These are phyloP conservation scores for Aspergillus hancockii DNA, from an alignment of 495 filamentous ascomycete genomes.

Conservation along the genomic window DNA sequence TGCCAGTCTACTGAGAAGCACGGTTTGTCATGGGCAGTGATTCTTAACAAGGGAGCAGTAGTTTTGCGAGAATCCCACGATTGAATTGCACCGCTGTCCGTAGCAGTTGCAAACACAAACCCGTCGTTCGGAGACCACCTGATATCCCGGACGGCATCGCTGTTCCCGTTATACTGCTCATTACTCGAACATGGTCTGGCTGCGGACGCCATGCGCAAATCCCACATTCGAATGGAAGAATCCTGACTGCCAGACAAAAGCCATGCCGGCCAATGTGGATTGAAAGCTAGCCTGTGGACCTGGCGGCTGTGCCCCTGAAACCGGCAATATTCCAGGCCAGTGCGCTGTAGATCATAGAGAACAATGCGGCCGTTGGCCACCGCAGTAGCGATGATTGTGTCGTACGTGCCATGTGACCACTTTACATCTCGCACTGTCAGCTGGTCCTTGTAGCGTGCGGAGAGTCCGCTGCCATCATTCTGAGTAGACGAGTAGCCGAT, in stretches of 20 bases:
- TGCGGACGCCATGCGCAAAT: constrained; percentile 57
- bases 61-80: constrained; percentile 67
- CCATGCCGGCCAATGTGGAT: constrained; percentile 73
- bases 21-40: constrained; percentile 79
- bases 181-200: constrained; percentile 56
- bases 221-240: constrained; percentile 82
- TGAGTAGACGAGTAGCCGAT: constrained; percentile 66
- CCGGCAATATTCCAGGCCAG: constrained; percentile 72
- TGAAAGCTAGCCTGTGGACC: constrained; percentile 89
- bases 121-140: constrained; percentile 87
- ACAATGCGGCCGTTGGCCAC: constrained; percentile 85
- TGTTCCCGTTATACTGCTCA: constrained; percentile 60
- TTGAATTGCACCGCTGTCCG: constrained; percentile 79
- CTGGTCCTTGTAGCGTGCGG: constrained; percentile 65
- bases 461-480: constrained; percentile 49
- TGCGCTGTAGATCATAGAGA: constrained; percentile 77
- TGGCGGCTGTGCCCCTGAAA: constrained; percentile 87
- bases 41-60: constrained; percentile 63
- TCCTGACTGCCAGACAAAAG: constrained; percentile 91
- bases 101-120: constrained; percentile 83
- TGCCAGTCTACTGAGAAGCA: constrained; percentile 93
- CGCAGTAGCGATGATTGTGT: constrained; percentile 76
- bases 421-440: constrained; percentile 82
- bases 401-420: constrained; percentile 70
- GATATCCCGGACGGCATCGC: constrained; percentile 81